A percentile compares a stretch with the other conserved stretches of the same genome.
phyloP scores from a whole-genome alignment of 2,329 filamentous ascomycete species.

The Exophiala aquamarina region DNA sequence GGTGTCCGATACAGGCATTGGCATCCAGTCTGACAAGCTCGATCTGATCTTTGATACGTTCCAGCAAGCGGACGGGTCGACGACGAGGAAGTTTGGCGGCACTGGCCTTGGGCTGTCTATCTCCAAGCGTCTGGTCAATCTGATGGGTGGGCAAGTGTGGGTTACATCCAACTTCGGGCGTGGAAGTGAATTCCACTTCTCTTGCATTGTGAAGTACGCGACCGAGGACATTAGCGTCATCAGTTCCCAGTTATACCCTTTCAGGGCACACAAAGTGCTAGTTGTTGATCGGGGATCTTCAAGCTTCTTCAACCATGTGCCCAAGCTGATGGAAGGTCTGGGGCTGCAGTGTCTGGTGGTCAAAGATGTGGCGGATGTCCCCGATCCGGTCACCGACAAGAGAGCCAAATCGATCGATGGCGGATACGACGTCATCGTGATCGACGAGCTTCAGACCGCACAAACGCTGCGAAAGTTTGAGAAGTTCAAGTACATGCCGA shows the following conservation, averaged over 20 bases:
- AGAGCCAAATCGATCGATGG: conserved; percentile 52
- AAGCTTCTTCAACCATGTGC: conserved; percentile 72
- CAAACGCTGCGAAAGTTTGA: conserved; percentile 80
- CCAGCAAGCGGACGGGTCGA: conserved; percentile 96
- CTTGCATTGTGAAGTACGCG: conserved; percentile 83
- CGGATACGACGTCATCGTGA: conserved; percentile 91
- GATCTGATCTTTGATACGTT: conserved; percentile 98
- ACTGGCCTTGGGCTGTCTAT: conserved; percentile 93
- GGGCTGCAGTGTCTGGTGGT: conserved; percentile 82
- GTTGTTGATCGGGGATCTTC: conserved; percentile 93
- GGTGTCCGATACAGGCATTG: conserved; percentile 94
- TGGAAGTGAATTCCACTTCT: conserved; percentile 95
- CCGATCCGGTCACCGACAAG: conserved; percentile 55
- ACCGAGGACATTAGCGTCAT: conserved; percentile 76
- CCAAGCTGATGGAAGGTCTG: conserved; percentile 73
- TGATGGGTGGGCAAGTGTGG: conserved; percentile 97
- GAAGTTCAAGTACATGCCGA: conserved; percentile 96
- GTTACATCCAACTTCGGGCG: conserved; percentile 89
- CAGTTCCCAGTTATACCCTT: conserved; percentile 81
- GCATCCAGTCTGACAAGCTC: conserved; percentile 91
- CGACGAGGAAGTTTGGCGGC: conserved; percentile 92
- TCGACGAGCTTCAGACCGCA: conserved; percentile 92
- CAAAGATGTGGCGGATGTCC: conserved; percentile 69
- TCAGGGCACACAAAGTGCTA: conserved; percentile 85
- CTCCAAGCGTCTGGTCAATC: conserved; percentile 87